Evolutionary conservation across 1,139 yeast genomes (phyloP), one percentile per base, ranked within the genome.

Genomic region (Zygoascus meyerae): DNA sequence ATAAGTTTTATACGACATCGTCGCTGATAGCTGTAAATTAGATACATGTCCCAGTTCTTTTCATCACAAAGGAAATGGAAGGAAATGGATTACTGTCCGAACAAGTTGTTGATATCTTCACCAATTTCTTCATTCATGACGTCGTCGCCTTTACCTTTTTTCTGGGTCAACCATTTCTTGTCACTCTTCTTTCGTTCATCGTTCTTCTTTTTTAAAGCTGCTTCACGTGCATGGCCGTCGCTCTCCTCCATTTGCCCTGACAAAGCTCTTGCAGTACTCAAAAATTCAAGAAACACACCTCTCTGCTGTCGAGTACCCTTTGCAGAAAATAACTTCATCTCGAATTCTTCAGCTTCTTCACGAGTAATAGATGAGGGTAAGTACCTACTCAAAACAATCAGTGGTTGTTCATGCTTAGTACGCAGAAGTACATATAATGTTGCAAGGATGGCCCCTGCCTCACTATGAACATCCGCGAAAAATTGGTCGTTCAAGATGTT

Each of bases 381-480:
- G 37, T 73, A 54, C 39, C 64, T 66, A 30, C 58, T 58, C 44
- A 70, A 59, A 47, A 68, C 54, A 32, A 68, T 68, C 41, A 70
- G 64, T 15, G 74, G 74, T 46, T 69, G 68, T 39, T 67, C 64
- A 48, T 71, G 71, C 53, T 82, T 81, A 4, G 79, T 73, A 53
- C 94, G 74, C 56, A 86, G 71, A 3, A 83, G 78, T 58, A 89
- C 78, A 63, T 89, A 90, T 44, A 90, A 70, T 1, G 85, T 78
- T 0, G 96, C 85, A 50, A 90, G 74, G 1, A 95, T 86, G 52
- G 86, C 82, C 7, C 95, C 92, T 0, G 95, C 95, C 64, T 92
- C 98, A 18, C 84, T 78, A 57, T 89, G 95, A 0, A 94, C 86
- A 58, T 92, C 97, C 41, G 78, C 77, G 63, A 86, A 87, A 55